Base-by-base conservation (phyloP, 1,284 basidiomycete genomes). In the Ceratobasidium sp. region DNA sequence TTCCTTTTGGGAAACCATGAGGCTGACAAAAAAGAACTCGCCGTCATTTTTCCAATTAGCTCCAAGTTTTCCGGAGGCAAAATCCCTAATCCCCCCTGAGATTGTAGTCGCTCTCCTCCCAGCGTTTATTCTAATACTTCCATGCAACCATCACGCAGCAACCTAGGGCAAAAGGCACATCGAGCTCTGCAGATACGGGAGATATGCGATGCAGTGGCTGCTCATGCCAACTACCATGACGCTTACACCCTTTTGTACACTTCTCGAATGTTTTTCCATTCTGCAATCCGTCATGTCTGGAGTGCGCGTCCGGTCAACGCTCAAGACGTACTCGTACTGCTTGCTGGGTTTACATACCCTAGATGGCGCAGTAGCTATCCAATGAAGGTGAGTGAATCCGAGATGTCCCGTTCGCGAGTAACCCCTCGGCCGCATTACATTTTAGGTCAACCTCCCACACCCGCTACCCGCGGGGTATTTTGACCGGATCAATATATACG, bases 131-230 rank as follows among this genome's bases (percentile, higher is more conserved):
- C 34, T 34, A 8, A 2, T 34, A 34, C 8, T 34, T 2, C 34
- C 8, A 34, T 34, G 34, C 34, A 34, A 34, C 4, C 2, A 34
- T 34, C 8, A 34, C 34, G 8, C 8, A 2, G 4, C 34, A 34
- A 34, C 34, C 34, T 4, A 19, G 43, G 13, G 3, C 43, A 19
- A 46, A 14, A 46, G 43, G 2, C 56, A 13, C n/a, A 19, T 39
- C 24, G 27, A 34, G 56, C 56, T 22, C n/a, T 59, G n/a, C 56
- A 59, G 31, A 37, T 59, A n/a, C 7, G 56, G 31, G 56, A 59
- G n/a, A 39, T 59, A 59, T 13, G 31, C 31, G 34, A 59, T 14
- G 29, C 56, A 19, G n/a, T 59, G n/a, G 31, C 34, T 39, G 31
- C 56, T 3, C n/a, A 39, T 22, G 56, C 34, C n/a, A 16, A 22